A percentile compares a stretch with the other conserved stretches of the same genome.
Conservation (phyloP, 2,329 filamentous ascomycete species). For the Exophiala xenobiotica region DNA sequence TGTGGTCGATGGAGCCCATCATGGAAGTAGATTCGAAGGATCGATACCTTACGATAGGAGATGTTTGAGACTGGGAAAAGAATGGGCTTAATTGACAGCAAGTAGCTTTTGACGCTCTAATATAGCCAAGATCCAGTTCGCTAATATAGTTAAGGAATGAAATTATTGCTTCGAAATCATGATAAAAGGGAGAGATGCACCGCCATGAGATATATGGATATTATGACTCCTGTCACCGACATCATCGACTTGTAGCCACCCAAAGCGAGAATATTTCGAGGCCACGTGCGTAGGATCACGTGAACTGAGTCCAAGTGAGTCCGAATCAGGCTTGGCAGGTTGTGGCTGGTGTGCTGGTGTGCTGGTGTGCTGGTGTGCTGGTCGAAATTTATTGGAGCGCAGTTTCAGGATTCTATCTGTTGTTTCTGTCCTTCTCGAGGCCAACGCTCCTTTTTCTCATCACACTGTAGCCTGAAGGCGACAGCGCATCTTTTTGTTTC, state of each 20-base stretch:
- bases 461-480: background rate
- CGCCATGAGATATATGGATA: background rate
- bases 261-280: background rate
- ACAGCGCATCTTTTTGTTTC: background rate
- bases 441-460: constrained; percentile 6
- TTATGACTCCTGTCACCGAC: background rate
- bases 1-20: constrained; percentile 18
- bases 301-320: background rate
- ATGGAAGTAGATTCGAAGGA: background rate
- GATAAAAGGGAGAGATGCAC: background rate
- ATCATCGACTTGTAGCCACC: background rate
- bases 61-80: too few species aligned
- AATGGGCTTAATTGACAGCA: too few species aligned
- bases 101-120: too few species aligned
- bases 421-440: background rate
- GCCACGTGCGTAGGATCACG: background rate
- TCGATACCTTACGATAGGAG: too few species aligned
- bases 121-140: too few species aligned
- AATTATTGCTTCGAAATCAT: constrained; percentile 15
- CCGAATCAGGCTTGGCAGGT: background rate
- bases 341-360: background rate
- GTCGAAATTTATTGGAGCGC: constrained; percentile 1
- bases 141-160: background rate
- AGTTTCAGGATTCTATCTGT: background rate
- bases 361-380: background rate